Evolutionary conservation across 306 rosid species (phyloP), one percentile per base, ranked within the genome.

Genomic region (Glycine tomentella): DNA sequence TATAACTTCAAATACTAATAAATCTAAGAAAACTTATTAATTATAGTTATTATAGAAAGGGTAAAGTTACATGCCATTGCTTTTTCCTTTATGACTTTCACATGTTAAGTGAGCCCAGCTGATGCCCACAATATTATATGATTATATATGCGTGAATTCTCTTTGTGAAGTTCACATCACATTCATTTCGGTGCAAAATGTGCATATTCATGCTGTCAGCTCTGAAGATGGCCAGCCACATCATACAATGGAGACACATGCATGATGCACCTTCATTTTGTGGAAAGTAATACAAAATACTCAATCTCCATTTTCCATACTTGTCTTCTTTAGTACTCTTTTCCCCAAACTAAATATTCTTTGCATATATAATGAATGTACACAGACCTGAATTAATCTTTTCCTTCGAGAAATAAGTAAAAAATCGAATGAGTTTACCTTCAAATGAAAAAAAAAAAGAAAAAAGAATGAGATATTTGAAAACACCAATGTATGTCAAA

Each of bases 31-130:
- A 85, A 81, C 82, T 76, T 64, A 67, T 8, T n/a, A 67, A 80
- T 66, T 59, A 75, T 34, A 69, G 48, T 81, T 79, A 74, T 84
- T 65, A 85, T 84, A 6, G 48, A 76, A 80, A 77, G 76, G 69
- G 46, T 71, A 67, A 77, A 78, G 72, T 9, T 17, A 61, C 45
- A 73, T 49, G 75, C 10, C 74, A 59, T 82, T 74, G 81, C 59
- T 74, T 80, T 63, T 44, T 55, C 34, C 67, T 84, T 79, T 80
- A 82, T 81, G 77, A 76, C 17, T 66, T 75, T 87, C 87, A 75
- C 84, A 84, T 75, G 90, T 49, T 36, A 17, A 71, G 92, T 77
- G 89, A 88, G 89, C 90, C 88, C 89, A 82, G 82, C 68, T 82
- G 40, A 36, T 82, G 61, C 79, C 82, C 85, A 65, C 46, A 82